Evolutionary conservation across 352 stramenopile genomes (phyloP), one percentile per base, ranked within the genome.

Genomic region (Globisporangium polare): DNA sequence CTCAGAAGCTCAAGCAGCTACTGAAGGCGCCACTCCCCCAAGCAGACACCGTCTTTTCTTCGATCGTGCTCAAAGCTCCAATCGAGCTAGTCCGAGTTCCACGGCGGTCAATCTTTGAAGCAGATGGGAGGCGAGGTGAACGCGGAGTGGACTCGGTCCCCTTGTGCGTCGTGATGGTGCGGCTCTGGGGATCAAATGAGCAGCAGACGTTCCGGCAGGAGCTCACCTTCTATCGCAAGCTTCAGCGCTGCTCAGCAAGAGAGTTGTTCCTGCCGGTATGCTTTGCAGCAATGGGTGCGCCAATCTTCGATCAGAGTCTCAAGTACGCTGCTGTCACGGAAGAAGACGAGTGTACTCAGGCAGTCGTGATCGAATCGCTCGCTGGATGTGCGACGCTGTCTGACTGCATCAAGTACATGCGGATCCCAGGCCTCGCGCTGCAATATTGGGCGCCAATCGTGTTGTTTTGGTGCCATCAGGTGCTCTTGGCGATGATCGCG

Each of bases 321-420:
- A 42, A 54, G 0, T 54, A 42, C 12, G 31, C 60, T 5, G n/a
- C 41, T 26, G 54, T 29, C 22, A 15, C 35, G 2, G 41, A 37
- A 24, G 58, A 54, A 17, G 50, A 33, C 1, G 59, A 57, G 20
- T 60, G 57, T n/a, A 41, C 53, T 7, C 65, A 66, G 5, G 12
- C 50, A 2, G 24, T 83, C 5, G 62, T 80, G 5, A 60, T 53
- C 18, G 72, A 75, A 51, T 79, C 73, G 2, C 26, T 84, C 8
- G n/a, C 17, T 8, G 68, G 62, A 1, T 81, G 73, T 63, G 53
- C 17, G 0, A 70, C 70, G 29, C 53, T 83, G 2, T 33, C 54
- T 2, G 53, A 74, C 5, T 74, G 69, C 37, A 26, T 78, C 5
- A 22, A 53, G 9, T 62, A 63, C 10, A 53, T 77, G 20, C 60